Conservation (phyloP, 192 early-diverging fungal species). For the Coemansia sp. region DNA sequence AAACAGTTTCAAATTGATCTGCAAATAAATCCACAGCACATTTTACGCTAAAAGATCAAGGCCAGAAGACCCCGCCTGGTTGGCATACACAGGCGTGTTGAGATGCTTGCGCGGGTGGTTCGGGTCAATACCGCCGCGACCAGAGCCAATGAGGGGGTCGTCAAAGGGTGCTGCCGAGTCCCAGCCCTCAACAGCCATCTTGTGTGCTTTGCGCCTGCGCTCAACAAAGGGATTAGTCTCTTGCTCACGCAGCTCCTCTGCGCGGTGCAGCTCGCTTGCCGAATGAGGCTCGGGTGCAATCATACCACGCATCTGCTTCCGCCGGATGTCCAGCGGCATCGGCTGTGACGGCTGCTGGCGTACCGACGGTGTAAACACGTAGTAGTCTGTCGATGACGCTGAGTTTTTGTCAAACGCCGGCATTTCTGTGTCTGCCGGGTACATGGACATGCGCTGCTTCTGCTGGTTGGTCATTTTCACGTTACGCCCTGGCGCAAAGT, state of each 20-base stretch:
- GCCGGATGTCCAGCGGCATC: slow-evolving; percentile 29
- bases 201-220: slow-evolving; percentile 25
- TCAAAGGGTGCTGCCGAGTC: slow-evolving; percentile 23
- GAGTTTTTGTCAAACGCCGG: slow-evolving; percentile 38
- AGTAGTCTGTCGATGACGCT: slow-evolving; percentile 48
- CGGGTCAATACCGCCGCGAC: slow-evolving; percentile 26
- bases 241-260: slow-evolving; percentile 17
- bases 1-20: no score
- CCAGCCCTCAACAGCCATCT: slow-evolving; percentile 26
- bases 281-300: slow-evolving; percentile 19
- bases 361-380: slow-evolving; percentile 40
- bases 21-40: no score
- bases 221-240: slow-evolving; percentile 45
- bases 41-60: slow-evolving; percentile 1
- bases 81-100: slow-evolving; percentile 42
- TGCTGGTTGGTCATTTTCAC: slow-evolving; percentile 44
- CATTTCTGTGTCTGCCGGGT: slow-evolving; percentile 3
- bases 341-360: slow-evolving; percentile 10
- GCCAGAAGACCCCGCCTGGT: not conserved
- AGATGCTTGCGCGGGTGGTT: slow-evolving; percentile 50
- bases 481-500: slow-evolving; percentile 52
- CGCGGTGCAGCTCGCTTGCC: slow-evolving; percentile 17
- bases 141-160: slow-evolving; percentile 23
- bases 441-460: slow-evolving; percentile 26
- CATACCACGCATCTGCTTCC: slow-evolving; percentile 15